Base-by-base conservation (phyloP, 768 basidiomycete species). In the Auriscalpium vulgare region DNA sequence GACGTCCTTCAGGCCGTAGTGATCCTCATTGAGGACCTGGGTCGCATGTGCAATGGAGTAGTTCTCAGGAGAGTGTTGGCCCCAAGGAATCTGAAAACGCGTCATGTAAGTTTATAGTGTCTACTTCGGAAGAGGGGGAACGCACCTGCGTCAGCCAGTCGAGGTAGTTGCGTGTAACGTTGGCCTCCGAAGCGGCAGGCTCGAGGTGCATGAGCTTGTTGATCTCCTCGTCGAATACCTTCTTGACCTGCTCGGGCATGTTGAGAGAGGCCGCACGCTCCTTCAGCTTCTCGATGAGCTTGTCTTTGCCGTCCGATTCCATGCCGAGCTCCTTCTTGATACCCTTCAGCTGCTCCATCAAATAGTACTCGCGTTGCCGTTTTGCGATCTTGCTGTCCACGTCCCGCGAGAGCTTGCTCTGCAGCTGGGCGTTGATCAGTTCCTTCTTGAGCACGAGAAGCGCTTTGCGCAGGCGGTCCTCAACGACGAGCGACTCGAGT, bases 311-410 rank as follows among this genome's bases (percentile, higher is more conserved):
- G 57, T 95, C 93, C 8, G 83, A 86, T 69, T 95, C 93, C 85
- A 95, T 92, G 0, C 94, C 94, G 8, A 95, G 77, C 69, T 95
- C 94, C 73, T 91, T 94, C 78, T 95, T 95, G 71, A 95, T 95
- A 3, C 90, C 91, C 70, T 93, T 93, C 46, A 97, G 80, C 70
- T 97, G 94, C 68, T 97, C 94, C 90, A 94, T 95, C 51, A 97
- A 76, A 66, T 95, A 97, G 63, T 95, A 95, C 72, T 97, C 94
- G 53, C 93, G 76, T 67, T 97, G 94, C 6, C 94, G 79, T 67
- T 95, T 95, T 10, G 91, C 91, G 57, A 97, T 94, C 75, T 94
- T 97, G 76, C 75, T 83, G 66, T 98, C 93, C 1, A 98, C 94
- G 63, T 98, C 95, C 16, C 91, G 79, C 1, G 87, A 84, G 55